Conservation (phyloP, 495 filamentous ascomycete species). For the Lentithecium fluviatile region DNA sequence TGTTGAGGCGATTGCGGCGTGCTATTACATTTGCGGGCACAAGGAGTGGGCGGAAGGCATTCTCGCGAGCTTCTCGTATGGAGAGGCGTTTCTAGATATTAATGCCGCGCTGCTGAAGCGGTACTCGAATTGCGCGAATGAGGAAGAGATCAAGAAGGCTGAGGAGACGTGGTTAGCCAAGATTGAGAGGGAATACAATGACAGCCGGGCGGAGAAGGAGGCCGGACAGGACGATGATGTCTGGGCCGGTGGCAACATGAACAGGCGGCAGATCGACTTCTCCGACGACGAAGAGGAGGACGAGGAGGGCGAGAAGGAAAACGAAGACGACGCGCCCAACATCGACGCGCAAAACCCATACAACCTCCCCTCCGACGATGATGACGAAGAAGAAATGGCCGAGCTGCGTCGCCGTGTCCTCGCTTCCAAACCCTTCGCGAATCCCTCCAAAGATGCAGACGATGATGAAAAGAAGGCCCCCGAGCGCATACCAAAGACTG, state of each 20-base stretch:
- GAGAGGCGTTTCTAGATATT: constrained; percentile 81
- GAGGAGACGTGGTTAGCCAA: constrained; percentile 85
- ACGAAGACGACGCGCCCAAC: constrained; percentile 47
- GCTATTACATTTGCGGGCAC: constrained; percentile 89
- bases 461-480: constrained; percentile 59
- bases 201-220: constrained; percentile 67
- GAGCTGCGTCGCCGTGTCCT: constrained; percentile 82
- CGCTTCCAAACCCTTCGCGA: constrained; percentile 80
- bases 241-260: constrained; percentile 85
- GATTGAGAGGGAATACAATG: constrained; percentile 83
- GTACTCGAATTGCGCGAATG: constrained; percentile 78
- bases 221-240: constrained; percentile 61
- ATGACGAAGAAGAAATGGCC: constrained; percentile 87
- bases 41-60: constrained; percentile 84
- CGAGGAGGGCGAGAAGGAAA: constrained; percentile 46
- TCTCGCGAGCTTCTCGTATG: constrained; percentile 82
- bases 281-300: constrained; percentile 51
- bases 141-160: constrained; percentile 82
- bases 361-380: constrained; percentile 72
- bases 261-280: constrained; percentile 57
- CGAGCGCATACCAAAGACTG: constrained; percentile 7
- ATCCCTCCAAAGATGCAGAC: constrained; percentile 53
- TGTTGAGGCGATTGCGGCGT: constrained; percentile 88
- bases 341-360: constrained; percentile 55
- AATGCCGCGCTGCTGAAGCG: constrained; percentile 77